Base-by-base conservation (phyloP, 106 monocot species). In the Allium cepa region DNA sequence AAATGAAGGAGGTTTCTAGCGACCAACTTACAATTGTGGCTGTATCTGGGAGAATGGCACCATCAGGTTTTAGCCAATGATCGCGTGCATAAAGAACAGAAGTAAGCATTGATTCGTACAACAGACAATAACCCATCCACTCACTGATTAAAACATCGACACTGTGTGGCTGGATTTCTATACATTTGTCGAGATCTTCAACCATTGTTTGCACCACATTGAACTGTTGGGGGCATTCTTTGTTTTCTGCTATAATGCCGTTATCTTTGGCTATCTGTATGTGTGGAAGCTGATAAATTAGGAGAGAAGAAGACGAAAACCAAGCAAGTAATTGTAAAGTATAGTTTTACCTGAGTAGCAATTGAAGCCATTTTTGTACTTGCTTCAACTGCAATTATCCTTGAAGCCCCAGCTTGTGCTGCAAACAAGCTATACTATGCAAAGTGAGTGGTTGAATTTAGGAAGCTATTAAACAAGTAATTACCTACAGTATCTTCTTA, bases 41-140 rank as follows among this genome's bases (percentile, higher is more conserved):
- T 59, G 81, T 92, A 66, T 96, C 95, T 17, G 95, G 95, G 52
- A 96, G 88, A 70, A 96, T 91, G 27, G 95, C 95, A 22, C 95
- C 91, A 70, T 85, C 91, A 69, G 88, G 95, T 77, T 88, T 96
- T 47, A 96, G 78, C 81, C 85, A 96, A 75, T 50, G 81, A 81
- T 96, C 95, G 49, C 95, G 91, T 17, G 95, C 95, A 84, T 92
- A 88, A 26, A 96, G 82, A 73, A 96, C 88, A 17, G 95, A 96
- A 76, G 71, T 82, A 56, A 96, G 91, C 95, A 96, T 92, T 18
- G 88, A 85, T 73, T 96, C 95, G 57, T 83, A 96, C 51, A 92
- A 52, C 36, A 99, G 79, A 73, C 99, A 99, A 79, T 99, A 99
- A n/a, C 99, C 99, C 99, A 99, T 99, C 99, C 99, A 99, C 64